Evolutionary conservation across 2,329 filamentous ascomycete species (phyloP), one percentile per base, ranked within the genome.

Genomic region (Colletotrichum spaethianum): DNA sequence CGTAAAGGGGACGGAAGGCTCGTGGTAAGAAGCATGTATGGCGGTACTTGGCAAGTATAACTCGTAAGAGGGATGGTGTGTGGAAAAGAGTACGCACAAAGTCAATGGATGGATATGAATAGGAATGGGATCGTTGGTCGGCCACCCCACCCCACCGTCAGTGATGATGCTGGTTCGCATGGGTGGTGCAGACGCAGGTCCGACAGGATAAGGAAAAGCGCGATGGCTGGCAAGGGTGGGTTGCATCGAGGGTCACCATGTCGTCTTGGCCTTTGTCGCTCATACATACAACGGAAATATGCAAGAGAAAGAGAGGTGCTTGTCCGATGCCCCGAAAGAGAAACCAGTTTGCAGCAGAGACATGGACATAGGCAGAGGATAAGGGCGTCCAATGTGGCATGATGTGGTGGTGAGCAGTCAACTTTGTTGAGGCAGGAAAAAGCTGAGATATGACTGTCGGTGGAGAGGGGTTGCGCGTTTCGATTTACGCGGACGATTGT

Each of bases 151-250:
- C 46, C 60, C 70, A 33, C 36, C 36, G 14, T 28, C 26, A 38
- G 36, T 33, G 55, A 66, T 61, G 55, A 71, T 77, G 74, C 75
- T 63, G 77, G 77, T 76, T 78, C 76, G 76, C 64, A 63, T 69
- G 48, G 60, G 42, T 73, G 38, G 73, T 76, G 77, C 74, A 80
- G 80, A 83, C 79, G 83, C 83, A 84, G 82, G 82, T 84, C 82
- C 82, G 70, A 80, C 79, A 80, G 76, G 77, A 84, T 80, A 75
- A 73, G 81, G 82, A 78, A 79, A 83, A 79, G 81, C 81, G 80
- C 77, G 65, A 67, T 76, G 74, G 76, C 66, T 65, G 74, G 70
- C 52, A 66, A 40, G 74, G 70, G 67, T 63, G 68, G 74, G 57
- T 73, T 71, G 67, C 70, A 71, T 52, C 52, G 53, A 63, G 52